Evolutionary conservation across 345 rosid species (phyloP).

Genomic region (Carallia brachiata): DNA sequence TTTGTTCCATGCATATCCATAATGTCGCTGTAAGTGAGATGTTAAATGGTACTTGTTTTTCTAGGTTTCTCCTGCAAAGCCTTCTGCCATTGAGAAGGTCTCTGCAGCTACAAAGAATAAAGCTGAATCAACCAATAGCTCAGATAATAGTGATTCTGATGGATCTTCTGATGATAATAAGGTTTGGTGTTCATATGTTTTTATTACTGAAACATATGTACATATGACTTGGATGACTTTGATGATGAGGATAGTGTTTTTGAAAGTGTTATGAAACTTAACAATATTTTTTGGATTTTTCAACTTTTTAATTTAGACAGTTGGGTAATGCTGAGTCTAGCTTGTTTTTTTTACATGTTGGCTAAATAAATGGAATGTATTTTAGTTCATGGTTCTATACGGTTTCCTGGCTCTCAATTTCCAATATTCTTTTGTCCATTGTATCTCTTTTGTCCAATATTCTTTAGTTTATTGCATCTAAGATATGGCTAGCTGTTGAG

Average conservation of each 20-base stretch:
- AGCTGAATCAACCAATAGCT: slow-evolving; percentile 18
- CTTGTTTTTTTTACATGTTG: too few species aligned
- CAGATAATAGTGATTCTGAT: slow-evolving; percentile 16
- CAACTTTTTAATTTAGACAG: background rate
- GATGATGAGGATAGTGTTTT: background rate
- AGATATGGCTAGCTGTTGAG: too few species aligned
- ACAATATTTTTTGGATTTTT: background rate
- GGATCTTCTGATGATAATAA: slow-evolving; percentile 19
- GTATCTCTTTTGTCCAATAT: too few species aligned
- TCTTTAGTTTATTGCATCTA: too few species aligned
- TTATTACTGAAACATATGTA: background rate
- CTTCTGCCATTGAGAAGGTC: slow-evolving; percentile 12
- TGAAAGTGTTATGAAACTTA: too few species aligned
- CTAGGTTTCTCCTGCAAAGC: slow-evolving; percentile 4
- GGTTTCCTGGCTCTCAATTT: too few species aligned
- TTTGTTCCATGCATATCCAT: background rate
- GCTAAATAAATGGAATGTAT: too few species aligned
- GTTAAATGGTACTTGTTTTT: background rate
- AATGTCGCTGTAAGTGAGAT: background rate
- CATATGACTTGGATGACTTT: slow-evolving; percentile 3
- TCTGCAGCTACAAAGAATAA: slow-evolving; percentile 8
- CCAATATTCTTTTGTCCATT: too few species aligned
- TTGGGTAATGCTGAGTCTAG: background rate
- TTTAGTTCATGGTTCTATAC: too few species aligned
- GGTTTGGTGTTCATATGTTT: slow-evolving; percentile 1